Base-by-base conservation (phyloP, 352 stramenopile species). In the Pythium phragmiticola region DNA sequence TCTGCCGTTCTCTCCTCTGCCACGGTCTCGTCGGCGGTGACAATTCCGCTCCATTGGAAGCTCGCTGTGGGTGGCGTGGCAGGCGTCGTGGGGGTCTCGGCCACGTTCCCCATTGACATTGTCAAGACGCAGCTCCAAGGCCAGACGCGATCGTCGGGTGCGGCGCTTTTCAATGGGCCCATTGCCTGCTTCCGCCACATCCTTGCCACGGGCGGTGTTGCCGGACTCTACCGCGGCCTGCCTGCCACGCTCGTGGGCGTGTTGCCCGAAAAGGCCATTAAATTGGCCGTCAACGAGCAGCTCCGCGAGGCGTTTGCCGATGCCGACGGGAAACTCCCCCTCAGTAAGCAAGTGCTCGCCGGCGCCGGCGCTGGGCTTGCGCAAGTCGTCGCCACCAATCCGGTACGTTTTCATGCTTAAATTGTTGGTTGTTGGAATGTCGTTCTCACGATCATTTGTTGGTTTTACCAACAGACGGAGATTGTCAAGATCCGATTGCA, bases 401-500 rank as follows among this genome's bases (percentile, higher is more conserved):
- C 90, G 61, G 83, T 75, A 50, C 50, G 72, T 36, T 28, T 52
- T 30, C 5, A 41, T 37, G 56, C 19, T 23, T 55, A 5, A 30
- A 5, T 36, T 55, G 48, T 36, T 55, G 37, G 37, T 36, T 26
- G 8, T n/a, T 16, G 16, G 39, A 7, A 37, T 21, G n/a, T 14
- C 19, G 34, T 37, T 56, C n/a, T 28, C 2, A 14, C 52, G 46
- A 30, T 26, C 19, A 21, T 63, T 19, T 73, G 45, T 49, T 62
- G 17, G 41, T 41, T 52, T 21, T 68, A 2, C 51, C 2, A 30
- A 30, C 56, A 89, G 80, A 84, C 95, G 30, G 90, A 97, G 69
- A 97, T 97, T 60, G 86, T 94, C 48, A 97, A 97, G 80, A 97
- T 97, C 65, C 83, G 90, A 12, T 66, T 97, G 53, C 90, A 97